phyloP scores from a whole-genome alignment of 2,329 filamentous ascomycete genomes.

The Hypoxylon sp. region DNA sequence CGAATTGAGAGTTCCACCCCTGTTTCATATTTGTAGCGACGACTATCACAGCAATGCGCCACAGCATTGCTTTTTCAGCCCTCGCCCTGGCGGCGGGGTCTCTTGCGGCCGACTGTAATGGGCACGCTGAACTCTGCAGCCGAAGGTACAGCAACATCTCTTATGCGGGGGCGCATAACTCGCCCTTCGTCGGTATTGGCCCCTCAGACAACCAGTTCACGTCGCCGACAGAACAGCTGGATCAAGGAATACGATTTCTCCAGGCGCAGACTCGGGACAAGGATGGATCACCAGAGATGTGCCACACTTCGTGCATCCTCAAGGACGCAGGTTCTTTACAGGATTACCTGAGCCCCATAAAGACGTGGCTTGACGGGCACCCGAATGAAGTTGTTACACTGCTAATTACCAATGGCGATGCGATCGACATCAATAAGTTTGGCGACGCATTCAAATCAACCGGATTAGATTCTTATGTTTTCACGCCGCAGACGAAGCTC shows the following conservation, averaged over 20 bases:
- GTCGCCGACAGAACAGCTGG: constrained; percentile 70
- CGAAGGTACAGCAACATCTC: constrained; percentile 72
- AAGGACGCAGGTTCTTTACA: constrained; percentile 72
- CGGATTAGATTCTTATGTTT: constrained; percentile 71
- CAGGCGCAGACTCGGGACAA: constrained; percentile 74
- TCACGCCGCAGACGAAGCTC: constrained; percentile 62
- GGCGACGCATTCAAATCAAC: constrained; percentile 68
- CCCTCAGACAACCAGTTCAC: constrained; percentile 73
- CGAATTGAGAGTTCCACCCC: background rate
- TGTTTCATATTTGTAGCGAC: constrained; percentile 5
- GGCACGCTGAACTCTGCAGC: constrained; percentile 68
- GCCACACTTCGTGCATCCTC: constrained; percentile 74
- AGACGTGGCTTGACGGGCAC: constrained; percentile 72
- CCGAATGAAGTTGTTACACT: constrained; percentile 74
- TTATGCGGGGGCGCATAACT: constrained; percentile 76
- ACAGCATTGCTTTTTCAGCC: constrained; percentile 32
- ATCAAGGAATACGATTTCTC: constrained; percentile 74
- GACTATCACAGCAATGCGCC: constrained; percentile 39
- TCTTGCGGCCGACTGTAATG: constrained; percentile 66
- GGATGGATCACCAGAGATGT: constrained; percentile 69
- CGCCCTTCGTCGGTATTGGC: constrained; percentile 71
- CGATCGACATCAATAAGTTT: constrained; percentile 69
- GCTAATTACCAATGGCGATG: constrained; percentile 74
- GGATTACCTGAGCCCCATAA: constrained; percentile 70
- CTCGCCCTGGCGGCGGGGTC: constrained; percentile 47